Base-by-base conservation (phyloP, 441 rosid genomes). In the Isatis lusitanica region DNA sequence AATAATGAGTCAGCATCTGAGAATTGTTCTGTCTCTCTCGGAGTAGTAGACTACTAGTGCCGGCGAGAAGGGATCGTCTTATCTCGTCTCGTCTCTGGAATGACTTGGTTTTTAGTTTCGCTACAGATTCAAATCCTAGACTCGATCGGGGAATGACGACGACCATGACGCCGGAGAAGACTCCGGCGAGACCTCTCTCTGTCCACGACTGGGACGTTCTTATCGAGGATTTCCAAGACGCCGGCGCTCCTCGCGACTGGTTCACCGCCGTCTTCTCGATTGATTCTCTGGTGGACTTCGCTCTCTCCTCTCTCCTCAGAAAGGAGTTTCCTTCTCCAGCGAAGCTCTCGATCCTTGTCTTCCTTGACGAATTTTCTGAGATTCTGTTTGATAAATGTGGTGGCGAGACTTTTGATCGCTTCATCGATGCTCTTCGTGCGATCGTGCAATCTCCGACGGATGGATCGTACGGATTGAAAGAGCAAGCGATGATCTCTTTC, bases 191-290 rank as follows among this genome's bases (percentile, higher is more conserved):
- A 76, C 81, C 84, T 44, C 81, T 85, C 63, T 77, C 88, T 9
- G 62, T 86, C 47, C 97, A 84, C 31, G 97, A 92, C 6, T 94
- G 98, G 98, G 97, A 94, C 61, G 60, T 71, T 47, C 80, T 92
- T 7, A 83, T 92, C 75, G 94, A 87, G 7, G 95, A 90, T 56
- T 90, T 92, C 86, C 95, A 87, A 64, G 59, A 82, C 52, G 87
- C 88, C 68, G 90, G 87, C 47, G 73, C 73, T 38, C 87, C 85
- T 36, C 80, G 84, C 79, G 75, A 83, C 31, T 79, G 80, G 83
- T 86, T 91, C 87, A 76, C 76, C 12, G 36, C 82, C 36, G 67
- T 79, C 24, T 77, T 70, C 75, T 76, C 76, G 2, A 30, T 73
- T 60, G 46, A 79, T 15, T 66, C 85, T 30, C 67, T 90, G 35